Evolutionary conservation across 805 yeast genomes (phyloP), one percentile per base, ranked within the genome.

Genomic region (Candida awuae): DNA sequence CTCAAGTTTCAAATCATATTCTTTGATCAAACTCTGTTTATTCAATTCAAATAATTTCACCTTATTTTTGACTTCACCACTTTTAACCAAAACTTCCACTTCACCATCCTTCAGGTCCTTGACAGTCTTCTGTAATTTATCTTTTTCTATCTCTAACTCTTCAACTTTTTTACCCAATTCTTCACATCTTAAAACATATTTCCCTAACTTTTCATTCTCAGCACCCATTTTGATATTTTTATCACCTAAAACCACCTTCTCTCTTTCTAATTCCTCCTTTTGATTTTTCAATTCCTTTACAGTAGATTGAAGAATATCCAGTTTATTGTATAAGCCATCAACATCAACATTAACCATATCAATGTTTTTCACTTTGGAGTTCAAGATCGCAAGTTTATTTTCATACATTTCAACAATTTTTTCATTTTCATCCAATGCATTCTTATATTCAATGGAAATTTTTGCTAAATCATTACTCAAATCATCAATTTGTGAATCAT

Each of bases 391-490:
- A n/a, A 22, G 46, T 45, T 21, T 51, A 50, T 14, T 7, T 10
- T 9, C 6, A 10, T 14, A 9, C 37, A 37, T 22, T 34, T 42
- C 14, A 35, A 36, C 8, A 39, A 29, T 2, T 44, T 43, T 13
- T 49, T 47, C 26, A 54, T 41, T 44, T 14, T 56, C 49, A 18
- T 49, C 45, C 26, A 52, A 39, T 8, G 55, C 52, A 10, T 51
- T 34, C 36, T 63, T 61, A 38, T 63, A 62, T 35, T 58, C 54
- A 5, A 62, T 38, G 0, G 66, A 51, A 4, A 67, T 52, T n/a
- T 62, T 55, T 29, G 61, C 61, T 37, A 69, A 54, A 40, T 66
- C 71, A n/a, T 56, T 45, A 18, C 62, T 59, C 12, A 66, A 63
- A 31, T 57, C 58, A 4, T 53, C 44, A 21, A 54, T 47, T 4